Evolutionary conservation across 345 rosid genomes (phyloP).

Genomic region (sweet orange (Citrus sinensis)): DVS_A1.0 CM039164.1:9232001-9232500

Average conservation of each 20-base stretch:
- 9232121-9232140: neutral
- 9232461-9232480: slow-evolving; percentile 16
- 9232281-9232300: slow-evolving; percentile 30
- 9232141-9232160: neutral
- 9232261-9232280: neutral
- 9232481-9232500: slow-evolving; percentile 52
- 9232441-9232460: neutral
- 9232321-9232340: slow-evolving; percentile 27
- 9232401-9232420: neutral
- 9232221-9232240: neutral
- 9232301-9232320: slow-evolving; percentile 33
- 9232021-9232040: slow-evolving; percentile 38
- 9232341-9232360: slow-evolving; percentile 28
- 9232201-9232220: neutral
- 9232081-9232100: neutral
- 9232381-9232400: neutral
- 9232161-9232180: neutral
- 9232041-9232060: slow-evolving; percentile 32
- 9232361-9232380: slow-evolving; percentile 30
- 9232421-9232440: neutral
- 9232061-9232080: neutral
- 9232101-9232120: neutral
- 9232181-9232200: neutral
- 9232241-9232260: too few relatives aligned
- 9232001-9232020: slow-evolving; percentile 34